phyloP scores from a whole-genome alignment of 2,329 filamentous ascomycete species.

The Paramyrothecium sp. region DNA sequence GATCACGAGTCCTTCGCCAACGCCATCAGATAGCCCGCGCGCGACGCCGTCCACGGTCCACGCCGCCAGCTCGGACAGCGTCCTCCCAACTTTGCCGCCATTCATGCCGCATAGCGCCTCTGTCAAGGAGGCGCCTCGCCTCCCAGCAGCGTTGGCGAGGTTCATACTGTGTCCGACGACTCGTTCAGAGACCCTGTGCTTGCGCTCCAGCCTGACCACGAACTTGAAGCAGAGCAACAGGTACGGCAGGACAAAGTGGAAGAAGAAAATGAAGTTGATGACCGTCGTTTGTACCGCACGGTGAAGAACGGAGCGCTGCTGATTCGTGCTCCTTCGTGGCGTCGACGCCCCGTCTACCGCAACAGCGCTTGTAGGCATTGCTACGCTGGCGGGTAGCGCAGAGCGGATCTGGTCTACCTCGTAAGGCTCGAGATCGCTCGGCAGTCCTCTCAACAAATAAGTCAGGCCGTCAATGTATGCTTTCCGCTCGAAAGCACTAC shows the following conservation, averaged over 20 bases:
- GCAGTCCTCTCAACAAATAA: constrained; percentile 64
- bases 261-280: constrained; percentile 55
- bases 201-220: constrained; percentile 62
- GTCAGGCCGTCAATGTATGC: constrained; percentile 63
- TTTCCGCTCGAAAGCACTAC: constrained; percentile 45
- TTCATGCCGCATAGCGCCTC: constrained; percentile 58
- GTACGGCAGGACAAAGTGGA: constrained; percentile 62
- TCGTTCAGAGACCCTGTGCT: constrained; percentile 68
- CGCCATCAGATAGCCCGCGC: constrained; percentile 66
- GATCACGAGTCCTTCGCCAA: constrained; percentile 36
- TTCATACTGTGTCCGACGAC: constrained; percentile 67
- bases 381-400: constrained; percentile 19
- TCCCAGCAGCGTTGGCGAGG: constrained; percentile 52
- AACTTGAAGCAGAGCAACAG: constrained; percentile 50
- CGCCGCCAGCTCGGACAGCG: constrained; percentile 50
- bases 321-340: neutral
- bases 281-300: constrained; percentile 55
- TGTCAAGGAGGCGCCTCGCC: constrained; percentile 56
- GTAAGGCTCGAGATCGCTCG: constrained; percentile 51
- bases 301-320: constrained; percentile 52
- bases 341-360: constrained; percentile 1
- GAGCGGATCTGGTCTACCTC: constrained; percentile 42
- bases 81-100: constrained; percentile 62
- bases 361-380: neutral
- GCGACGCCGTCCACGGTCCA: constrained; percentile 65